These are phyloP conservation scores for Claviceps sp. DNA, from an alignment of 2,329 filamentous ascomycete genomes.

Conservation along the genomic window DNA sequence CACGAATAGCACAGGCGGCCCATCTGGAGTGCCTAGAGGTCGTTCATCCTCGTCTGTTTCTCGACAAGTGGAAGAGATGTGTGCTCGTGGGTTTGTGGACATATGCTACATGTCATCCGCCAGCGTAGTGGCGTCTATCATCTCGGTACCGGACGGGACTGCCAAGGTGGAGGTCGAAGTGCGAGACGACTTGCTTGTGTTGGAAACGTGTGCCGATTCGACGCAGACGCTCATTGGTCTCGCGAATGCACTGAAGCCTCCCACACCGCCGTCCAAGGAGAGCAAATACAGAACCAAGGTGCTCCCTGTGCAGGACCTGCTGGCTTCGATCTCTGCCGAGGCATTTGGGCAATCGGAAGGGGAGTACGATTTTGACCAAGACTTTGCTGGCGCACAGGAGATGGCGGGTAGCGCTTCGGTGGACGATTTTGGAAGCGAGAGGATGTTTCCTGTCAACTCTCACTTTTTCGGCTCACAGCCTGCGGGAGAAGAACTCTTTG, in stretches of 20 bases:
- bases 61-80: conserved; percentile 41
- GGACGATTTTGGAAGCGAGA: conserved; percentile 18
- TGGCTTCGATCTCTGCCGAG: conserved; percentile 81
- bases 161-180: conserved; percentile 64
- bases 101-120: conserved; percentile 81
- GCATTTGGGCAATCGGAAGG: conserved; percentile 55
- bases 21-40: conserved; percentile 10
- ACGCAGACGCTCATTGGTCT: conserved; percentile 81
- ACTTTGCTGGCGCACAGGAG: conserved; percentile 42
- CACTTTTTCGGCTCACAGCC: conserved; percentile 33
- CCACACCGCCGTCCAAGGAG: conserved; percentile 67
- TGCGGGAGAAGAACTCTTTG: conserved; percentile 34
- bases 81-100: conserved; percentile 64
- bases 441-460: conserved; percentile 25
- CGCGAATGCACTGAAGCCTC: conserved; percentile 68
- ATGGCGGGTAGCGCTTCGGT: conserved; percentile 27
- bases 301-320: conserved; percentile 73
- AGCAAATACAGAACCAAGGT: conserved; percentile 79
- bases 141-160: conserved; percentile 37
- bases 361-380: conserved; percentile 49
- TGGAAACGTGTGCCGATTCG: conserved; percentile 94
- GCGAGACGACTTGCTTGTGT: conserved; percentile 70
- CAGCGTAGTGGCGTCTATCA: conserved; percentile 50
- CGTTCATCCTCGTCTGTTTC: conserved; percentile 25
- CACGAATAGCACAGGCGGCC: conserved; percentile 6